Base-by-base conservation (phyloP, 2,329 filamentous ascomycete species). In the Triangularia setosa region DNA sequence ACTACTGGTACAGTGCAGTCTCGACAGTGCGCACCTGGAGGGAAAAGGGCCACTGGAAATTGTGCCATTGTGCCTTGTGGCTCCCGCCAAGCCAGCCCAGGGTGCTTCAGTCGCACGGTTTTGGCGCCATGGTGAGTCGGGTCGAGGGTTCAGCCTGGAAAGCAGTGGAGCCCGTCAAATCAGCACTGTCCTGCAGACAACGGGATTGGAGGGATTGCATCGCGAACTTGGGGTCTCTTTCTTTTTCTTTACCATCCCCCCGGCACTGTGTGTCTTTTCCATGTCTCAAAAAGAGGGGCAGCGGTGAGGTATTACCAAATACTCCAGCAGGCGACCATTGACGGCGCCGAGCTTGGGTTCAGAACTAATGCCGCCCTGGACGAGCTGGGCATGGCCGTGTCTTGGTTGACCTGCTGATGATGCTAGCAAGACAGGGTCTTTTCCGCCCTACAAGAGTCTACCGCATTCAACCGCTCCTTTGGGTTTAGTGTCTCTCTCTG, bases 131-230 rank as follows among this genome's bases (percentile, higher is more conserved):
- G 33, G 56, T 62, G 56, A 60, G 62, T 66, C 59, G 65, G 53
- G 30, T 60, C 25, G 30, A 58, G 28, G 64, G 48, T 61, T 64
- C 65, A 67, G 62, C 65, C 62, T 60, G 64, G 65, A 24, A 58
- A 33, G 3, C n/a, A 44, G 62, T 67, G 65, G 65, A 58, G 52
- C n/a, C 40, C 30, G 30, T 14, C 30, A 8, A 9, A 57, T n/a
- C n/a, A n/a, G n/a, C n/a, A n/a, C n/a, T n/a, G n/a, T n/a, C n/a
- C n/a, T n/a, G n/a, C n/a, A n/a, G n/a, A n/a, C n/a, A n/a, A n/a
- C n/a, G n/a, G n/a, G n/a, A n/a, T n/a, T n/a, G n/a, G n/a, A n/a
- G n/a, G n/a, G n/a, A n/a, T n/a, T n/a, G n/a, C n/a, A n/a, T n/a
- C n/a, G n/a, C n/a, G n/a, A n/a, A n/a, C n/a, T n/a, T n/a, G n/a